Conservation (phyloP, 768 basidiomycete genomes). For the Pleurotus tuber-regium region DNA sequence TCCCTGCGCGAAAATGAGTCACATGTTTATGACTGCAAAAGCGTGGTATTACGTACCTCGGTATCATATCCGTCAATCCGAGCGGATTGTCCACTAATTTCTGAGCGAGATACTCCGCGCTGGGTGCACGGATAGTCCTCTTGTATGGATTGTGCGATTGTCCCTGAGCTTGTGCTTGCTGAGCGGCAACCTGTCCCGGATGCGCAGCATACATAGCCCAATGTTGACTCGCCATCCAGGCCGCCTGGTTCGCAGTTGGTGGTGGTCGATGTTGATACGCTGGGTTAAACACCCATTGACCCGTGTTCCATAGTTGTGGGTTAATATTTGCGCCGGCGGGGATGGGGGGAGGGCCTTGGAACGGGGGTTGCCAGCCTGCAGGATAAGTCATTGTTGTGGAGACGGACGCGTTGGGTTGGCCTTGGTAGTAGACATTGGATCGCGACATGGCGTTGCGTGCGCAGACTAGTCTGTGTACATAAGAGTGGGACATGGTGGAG, state of each 20-base stretch:
- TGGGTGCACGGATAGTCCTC: constrained; percentile 55
- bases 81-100: constrained; percentile 60
- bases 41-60: constrained; percentile 63
- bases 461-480: background rate
- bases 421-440: background rate
- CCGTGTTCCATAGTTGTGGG: constrained; percentile 49
- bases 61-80: constrained; percentile 63
- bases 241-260: constrained; percentile 14
- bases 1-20: constrained; percentile 29
- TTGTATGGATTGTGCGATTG: constrained; percentile 59
- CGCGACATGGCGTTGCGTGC: background rate
- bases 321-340: constrained; percentile 45
- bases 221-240: constrained; percentile 27
- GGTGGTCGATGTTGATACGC: constrained; percentile 28
- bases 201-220: constrained; percentile 18
- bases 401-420: background rate
- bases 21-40: too few species aligned
- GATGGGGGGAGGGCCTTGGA: constrained; percentile 52
- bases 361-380: constrained; percentile 24
- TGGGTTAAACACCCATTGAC: constrained; percentile 52
- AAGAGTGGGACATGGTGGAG: constrained; percentile 2
- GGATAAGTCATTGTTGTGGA: constrained; percentile 8
- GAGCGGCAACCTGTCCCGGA: constrained; percentile 22
- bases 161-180: constrained; percentile 22
- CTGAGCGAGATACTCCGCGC: constrained; percentile 63